phyloP scores from a whole-genome alignment of 768 basidiomycete genomes.

The Pleurotus giganteus region DNA sequence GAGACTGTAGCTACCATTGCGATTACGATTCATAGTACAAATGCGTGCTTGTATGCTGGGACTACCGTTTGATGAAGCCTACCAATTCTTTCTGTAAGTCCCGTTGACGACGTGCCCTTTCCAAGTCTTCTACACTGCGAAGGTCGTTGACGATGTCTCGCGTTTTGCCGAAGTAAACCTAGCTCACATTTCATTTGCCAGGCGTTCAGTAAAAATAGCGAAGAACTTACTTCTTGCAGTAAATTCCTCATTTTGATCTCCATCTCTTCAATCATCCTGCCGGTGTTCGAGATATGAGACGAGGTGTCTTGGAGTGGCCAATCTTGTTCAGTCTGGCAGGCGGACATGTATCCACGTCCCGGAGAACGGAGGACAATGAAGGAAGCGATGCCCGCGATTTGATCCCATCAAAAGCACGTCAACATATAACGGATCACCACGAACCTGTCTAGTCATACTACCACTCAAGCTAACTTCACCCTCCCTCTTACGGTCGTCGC shows the following conservation, averaged over 20 bases:
- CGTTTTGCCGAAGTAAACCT: slow-evolving; percentile 97
- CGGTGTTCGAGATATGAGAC: slow-evolving; percentile 92
- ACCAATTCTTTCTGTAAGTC: slow-evolving; percentile 91
- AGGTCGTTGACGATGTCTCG: slow-evolving; percentile 93
- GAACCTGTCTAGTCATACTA: slow-evolving; percentile 95
- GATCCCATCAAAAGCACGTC: slow-evolving; percentile 3
- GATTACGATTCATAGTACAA: too few species aligned
- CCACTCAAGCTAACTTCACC: slow-evolving; percentile 88
- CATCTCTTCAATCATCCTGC: slow-evolving; percentile 97
- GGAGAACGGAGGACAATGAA: slow-evolving; percentile 8
- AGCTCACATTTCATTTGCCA: slow-evolving; percentile 1
- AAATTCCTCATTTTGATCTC: slow-evolving; percentile 99
- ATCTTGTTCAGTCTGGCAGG: slow-evolving; percentile 77
- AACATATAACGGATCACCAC: slow-evolving; percentile 20
- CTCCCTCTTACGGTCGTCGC: slow-evolving; percentile 46
- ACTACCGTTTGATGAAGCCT: slow-evolving; percentile 74
- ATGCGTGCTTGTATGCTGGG: too few species aligned
- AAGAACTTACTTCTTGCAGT: slow-evolving; percentile 68
- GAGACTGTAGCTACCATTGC: too few species aligned
- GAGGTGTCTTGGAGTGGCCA: slow-evolving; percentile 75
- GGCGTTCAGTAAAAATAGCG: neutral
- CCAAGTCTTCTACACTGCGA: slow-evolving; percentile 82
- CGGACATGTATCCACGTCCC: slow-evolving; percentile 2
- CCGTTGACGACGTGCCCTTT: slow-evolving; percentile 74
- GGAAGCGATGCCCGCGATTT: slow-evolving; percentile 1